A percentile compares a stretch with the other conserved stretches of the same genome.
phyloP scores from a whole-genome alignment of 345 rosid species.

The Camelina sativa region DNA sequence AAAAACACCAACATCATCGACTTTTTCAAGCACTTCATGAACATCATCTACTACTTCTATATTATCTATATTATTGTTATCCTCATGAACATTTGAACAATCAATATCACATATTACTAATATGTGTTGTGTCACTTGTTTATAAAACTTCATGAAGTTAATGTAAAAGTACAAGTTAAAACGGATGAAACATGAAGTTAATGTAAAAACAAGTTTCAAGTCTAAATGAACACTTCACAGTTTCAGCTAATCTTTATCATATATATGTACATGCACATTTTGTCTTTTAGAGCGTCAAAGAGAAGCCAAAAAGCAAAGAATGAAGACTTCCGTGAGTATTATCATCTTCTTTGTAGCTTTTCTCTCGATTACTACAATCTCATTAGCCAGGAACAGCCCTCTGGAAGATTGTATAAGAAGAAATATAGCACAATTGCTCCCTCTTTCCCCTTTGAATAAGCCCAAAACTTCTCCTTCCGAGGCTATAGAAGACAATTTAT shows the following conservation, averaged over 20 bases:
- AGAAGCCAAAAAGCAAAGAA: constrained; percentile 4
- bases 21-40: no score
- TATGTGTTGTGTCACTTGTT: no score
- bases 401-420: constrained; percentile 33
- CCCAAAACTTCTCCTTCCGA: background rate
- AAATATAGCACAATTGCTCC: background rate
- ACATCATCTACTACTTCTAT: no score
- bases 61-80: no score
- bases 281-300: background rate
- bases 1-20: no score
- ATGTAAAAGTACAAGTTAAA: background rate
- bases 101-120: no score
- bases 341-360: constrained; percentile 6
- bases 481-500: background rate
- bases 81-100: no score
- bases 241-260: background rate
- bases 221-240: background rate
- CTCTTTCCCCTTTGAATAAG: constrained; percentile 15
- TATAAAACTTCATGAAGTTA: no score
- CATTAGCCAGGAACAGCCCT: background rate
- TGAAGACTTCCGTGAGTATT: constrained; percentile 21
- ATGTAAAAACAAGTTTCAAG: constrained; percentile 23
- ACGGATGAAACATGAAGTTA: constrained; percentile 23
- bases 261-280: background rate
- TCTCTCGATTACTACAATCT: constrained; percentile 16